Conservation (phyloP, 805 yeast genomes). For the Komagataella pseudopastoris region DNA sequence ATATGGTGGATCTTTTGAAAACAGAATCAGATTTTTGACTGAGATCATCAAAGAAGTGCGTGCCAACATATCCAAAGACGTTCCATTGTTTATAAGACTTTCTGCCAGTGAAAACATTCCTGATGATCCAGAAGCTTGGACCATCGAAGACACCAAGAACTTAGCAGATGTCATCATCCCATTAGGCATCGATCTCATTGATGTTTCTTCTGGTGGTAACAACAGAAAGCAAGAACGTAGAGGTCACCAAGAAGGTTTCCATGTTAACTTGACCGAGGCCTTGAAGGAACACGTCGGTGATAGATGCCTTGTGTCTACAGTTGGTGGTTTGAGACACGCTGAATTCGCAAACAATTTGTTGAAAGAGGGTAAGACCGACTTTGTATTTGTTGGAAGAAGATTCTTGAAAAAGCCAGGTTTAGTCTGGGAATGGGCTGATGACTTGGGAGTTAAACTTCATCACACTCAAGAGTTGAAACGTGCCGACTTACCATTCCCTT, state of each 20-base stretch:
- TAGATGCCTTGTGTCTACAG: slow-evolving; percentile 26
- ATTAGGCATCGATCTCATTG: slow-evolving; percentile 36
- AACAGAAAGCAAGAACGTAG: slow-evolving; percentile 17
- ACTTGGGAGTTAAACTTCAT: slow-evolving; percentile 20
- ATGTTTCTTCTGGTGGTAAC: slow-evolving; percentile 42
- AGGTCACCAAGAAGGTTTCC: slow-evolving; percentile 17
- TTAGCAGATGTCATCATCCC: slow-evolving; percentile 25
- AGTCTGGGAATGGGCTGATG: slow-evolving; percentile 35
- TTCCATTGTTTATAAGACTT: slow-evolving; percentile 33
- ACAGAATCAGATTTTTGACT: slow-evolving; percentile 13
- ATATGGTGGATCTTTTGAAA: slow-evolving; percentile 18
- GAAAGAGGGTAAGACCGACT: slow-evolving; percentile 30
- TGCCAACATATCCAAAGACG: slow-evolving; percentile 21
- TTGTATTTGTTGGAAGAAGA: slow-evolving; percentile 29
- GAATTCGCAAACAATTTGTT: slow-evolving; percentile 24
- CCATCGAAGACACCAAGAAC: slow-evolving; percentile 26
- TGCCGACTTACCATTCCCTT: no score
- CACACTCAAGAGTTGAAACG: not conserved
- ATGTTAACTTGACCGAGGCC: slow-evolving; percentile 24
- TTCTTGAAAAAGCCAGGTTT: slow-evolving; percentile 37
- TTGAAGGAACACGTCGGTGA: slow-evolving; percentile 32
- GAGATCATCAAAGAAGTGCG: slow-evolving; percentile 18
- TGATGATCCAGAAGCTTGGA: slow-evolving; percentile 27
- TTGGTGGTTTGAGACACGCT: slow-evolving; percentile 27
- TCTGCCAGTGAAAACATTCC: slow-evolving; percentile 27